Conservation (phyloP, 371 early-diverging fungal genomes). For the Apophysomyces variabilis region DNA sequence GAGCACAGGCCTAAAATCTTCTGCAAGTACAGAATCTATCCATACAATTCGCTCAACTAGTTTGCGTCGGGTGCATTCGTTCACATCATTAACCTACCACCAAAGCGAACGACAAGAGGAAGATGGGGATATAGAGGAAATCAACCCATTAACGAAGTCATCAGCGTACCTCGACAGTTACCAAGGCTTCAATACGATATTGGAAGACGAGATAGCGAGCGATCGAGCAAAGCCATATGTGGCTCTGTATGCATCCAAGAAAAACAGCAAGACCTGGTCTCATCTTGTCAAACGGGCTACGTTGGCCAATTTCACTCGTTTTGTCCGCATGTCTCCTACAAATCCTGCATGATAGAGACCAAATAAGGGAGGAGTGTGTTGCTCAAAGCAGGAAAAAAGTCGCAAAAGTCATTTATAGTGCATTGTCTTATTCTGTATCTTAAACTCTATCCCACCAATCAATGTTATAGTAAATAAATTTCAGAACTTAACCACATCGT, state of each 20-base stretch:
- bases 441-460: too few species aligned
- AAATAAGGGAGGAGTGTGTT: neutral
- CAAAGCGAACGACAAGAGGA: constrained; percentile 7
- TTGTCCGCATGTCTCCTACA: neutral
- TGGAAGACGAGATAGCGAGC: constrained; percentile 18
- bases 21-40: constrained; percentile 14
- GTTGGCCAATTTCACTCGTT: constrained; percentile 14
- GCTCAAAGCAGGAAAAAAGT: too few species aligned
- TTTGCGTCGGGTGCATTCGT: neutral
- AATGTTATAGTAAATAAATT: too few species aligned
- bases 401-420: too few species aligned
- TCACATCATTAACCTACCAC: neutral
- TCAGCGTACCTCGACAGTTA: constrained; percentile 13
- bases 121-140: neutral
- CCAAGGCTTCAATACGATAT: constrained; percentile 14
- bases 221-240: constrained; percentile 21
- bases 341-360: neutral
- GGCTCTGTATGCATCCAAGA: constrained; percentile 24
- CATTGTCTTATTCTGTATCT: too few species aligned
- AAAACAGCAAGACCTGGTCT: constrained; percentile 27
- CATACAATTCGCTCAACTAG: neutral
- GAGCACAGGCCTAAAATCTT: constrained; percentile 8
- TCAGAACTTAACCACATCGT: too few species aligned
- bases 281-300: constrained; percentile 22
- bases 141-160: neutral